Evolutionary conservation across 345 rosid species (phyloP).

Genomic region (Pistacia integerrima): DNA sequence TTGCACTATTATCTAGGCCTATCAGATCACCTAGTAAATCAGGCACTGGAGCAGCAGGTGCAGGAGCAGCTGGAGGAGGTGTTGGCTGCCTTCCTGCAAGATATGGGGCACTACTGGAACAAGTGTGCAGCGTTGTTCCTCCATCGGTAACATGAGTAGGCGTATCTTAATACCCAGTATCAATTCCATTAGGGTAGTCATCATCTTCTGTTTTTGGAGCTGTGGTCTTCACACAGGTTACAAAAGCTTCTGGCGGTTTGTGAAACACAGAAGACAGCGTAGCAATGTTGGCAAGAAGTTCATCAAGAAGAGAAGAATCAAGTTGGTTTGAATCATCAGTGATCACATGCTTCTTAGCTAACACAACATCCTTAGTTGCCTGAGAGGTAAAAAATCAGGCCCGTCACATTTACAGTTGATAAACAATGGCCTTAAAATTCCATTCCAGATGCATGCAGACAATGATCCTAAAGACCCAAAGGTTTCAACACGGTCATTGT

Average conservation of each 20-base stretch:
- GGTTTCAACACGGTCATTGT: background rate
- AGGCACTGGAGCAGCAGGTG: constrained; percentile 69
- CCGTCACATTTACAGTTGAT: constrained; percentile 2
- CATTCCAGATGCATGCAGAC: background rate
- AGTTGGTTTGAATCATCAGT: constrained; percentile 96
- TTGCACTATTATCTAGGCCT: constrained; percentile 77
- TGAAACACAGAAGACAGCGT: constrained; percentile 97
- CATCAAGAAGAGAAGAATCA: constrained; percentile 92
- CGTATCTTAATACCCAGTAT: constrained; percentile 69
- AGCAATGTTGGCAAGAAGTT: constrained; percentile 95
- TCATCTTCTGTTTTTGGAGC: constrained; percentile 87
- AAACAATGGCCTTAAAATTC: background rate
- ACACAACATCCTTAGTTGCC: constrained; percentile 99
- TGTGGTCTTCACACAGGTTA: constrained; percentile 84
- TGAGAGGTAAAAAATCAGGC: constrained; percentile 33
- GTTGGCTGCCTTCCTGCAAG: constrained; percentile 60
- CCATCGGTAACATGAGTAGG: constrained; percentile 64
- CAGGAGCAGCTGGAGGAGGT: constrained; percentile 51
- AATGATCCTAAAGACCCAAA: background rate
- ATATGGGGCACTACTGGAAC: constrained; percentile 56
- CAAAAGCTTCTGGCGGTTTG: constrained; percentile 95
- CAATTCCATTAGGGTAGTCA: constrained; percentile 86
- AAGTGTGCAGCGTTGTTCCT: constrained; percentile 64
- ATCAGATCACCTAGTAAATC: constrained; percentile 93
- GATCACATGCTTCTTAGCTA: constrained; percentile 99